Evolutionary conservation across 2,329 filamentous ascomycete genomes (phyloP).

Genomic region (Fusarium buharicum): DNA sequence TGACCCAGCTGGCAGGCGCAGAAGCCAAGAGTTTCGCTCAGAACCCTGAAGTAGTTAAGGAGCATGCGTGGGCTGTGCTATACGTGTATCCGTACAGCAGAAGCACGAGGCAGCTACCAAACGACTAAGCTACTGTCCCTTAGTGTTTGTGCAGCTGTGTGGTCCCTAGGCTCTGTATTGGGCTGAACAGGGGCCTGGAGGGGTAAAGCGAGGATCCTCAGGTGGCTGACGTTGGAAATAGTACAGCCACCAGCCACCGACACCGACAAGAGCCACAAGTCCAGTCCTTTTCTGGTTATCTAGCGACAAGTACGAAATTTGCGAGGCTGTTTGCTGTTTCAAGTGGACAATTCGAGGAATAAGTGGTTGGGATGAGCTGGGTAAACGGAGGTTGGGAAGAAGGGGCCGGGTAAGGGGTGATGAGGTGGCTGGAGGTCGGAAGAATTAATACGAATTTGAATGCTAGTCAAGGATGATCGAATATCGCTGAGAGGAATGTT

Average conservation of each 20-base stretch:
- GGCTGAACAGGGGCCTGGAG: conserved; percentile 32
- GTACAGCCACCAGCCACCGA: conserved; percentile 29
- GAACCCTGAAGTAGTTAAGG: conserved; percentile 23
- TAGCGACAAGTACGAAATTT: conserved; percentile 18
- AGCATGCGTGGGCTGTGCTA: conserved; percentile 30
- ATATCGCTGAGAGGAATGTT: conserved; percentile 22
- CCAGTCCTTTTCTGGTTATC: conserved; percentile 20
- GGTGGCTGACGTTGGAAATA: conserved; percentile 35
- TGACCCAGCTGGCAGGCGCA: conserved; percentile 30
- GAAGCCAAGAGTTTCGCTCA: conserved; percentile 32
- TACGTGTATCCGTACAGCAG: conserved; percentile 37
- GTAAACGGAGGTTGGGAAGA: conserved; percentile 31
- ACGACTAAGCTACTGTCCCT: conserved; percentile 36
- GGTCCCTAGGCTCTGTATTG: conserved; percentile 27
- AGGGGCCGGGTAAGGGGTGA: conserved; percentile 17
- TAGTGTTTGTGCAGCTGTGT: conserved; percentile 37
- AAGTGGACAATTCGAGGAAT: conserved; percentile 21
- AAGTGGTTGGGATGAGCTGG: conserved; percentile 29
- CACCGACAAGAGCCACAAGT: conserved; percentile 21
- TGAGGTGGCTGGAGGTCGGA: conserved; percentile 34
- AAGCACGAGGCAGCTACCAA: conserved; percentile 38
- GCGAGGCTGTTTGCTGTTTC: conserved; percentile 30
- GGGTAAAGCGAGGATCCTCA: conserved; percentile 29
- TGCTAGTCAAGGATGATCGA: conserved; percentile 13
- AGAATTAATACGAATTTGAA: conserved; percentile 5